Evolutionary conservation across 331 rosid species (phyloP), one percentile per base, ranked within the genome.

Genomic region (Stylosanthes scabra): DNA sequence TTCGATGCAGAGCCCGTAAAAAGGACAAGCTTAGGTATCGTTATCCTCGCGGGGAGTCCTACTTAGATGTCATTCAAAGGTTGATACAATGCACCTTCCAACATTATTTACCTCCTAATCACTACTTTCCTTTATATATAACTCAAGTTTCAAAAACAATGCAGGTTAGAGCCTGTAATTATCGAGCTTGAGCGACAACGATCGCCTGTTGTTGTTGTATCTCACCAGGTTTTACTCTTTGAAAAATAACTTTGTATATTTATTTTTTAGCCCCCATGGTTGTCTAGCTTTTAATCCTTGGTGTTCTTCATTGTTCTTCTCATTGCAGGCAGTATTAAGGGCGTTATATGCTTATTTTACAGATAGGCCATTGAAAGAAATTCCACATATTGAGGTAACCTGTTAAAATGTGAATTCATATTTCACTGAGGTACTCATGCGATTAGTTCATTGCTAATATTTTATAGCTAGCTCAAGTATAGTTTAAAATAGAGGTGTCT

Each of bases 41-140:
- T 25, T 95, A 95, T 82, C 97, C 99, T 75, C 97, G 99, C 29
- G 99, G 99, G 37, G 99, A 95, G 82, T 95, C 99, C 58, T 95
- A 95, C 80, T 78, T 95, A 81, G 99, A 95, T 80, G 99, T 92
- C 45, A 95, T 95, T 72, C 99, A 95, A 87, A 90, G 99, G n/a
- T n/a, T n/a, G n/a, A n/a, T n/a, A n/a, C n/a, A n/a, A n/a, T n/a
- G n/a, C n/a, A n/a, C n/a, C n/a, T n/a, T n/a, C n/a, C n/a, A n/a
- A n/a, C n/a, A n/a, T n/a, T n/a, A n/a, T n/a, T n/a, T n/a, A n/a
- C n/a, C n/a, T n/a, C n/a, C n/a, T n/a, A n/a, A n/a, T n/a, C n/a
- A n/a, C n/a, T n/a, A n/a, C n/a, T n/a, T n/a, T n/a, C n/a, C n/a
- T n/a, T n/a, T n/a, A n/a, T n/a, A n/a, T n/a, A n/a, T n/a, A n/a